Conservation (phyloP, 2,329 filamentous ascomycete genomes). For the Coccinonectria pachysandricola region DNA sequence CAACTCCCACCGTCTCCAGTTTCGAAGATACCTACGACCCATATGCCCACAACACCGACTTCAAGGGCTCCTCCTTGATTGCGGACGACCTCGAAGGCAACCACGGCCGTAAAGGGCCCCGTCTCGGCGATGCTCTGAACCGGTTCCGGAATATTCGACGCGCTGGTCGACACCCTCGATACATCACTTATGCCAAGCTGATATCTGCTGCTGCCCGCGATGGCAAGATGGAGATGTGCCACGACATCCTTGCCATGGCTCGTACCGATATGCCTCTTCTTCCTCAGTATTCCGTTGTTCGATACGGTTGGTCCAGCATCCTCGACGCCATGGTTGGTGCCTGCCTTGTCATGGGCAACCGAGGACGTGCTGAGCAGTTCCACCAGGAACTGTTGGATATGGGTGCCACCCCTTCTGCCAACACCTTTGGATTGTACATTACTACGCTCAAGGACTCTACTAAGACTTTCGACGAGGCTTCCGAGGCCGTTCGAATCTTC, state of each 20-base stretch:
- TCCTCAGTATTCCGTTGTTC: conserved; percentile 73
- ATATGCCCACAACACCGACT: conserved; percentile 81
- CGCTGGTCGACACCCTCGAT: conserved; percentile 80
- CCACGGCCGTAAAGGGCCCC: conserved; percentile 60
- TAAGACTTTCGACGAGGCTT: conserved; percentile 95
- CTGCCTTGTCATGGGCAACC: conserved; percentile 73
- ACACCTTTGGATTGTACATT: conserved; percentile 97
- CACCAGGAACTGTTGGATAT: conserved; percentile 88
- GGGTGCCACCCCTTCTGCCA: conserved; percentile 84
- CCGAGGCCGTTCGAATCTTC: conserved; percentile 96
- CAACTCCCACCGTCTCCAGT: conserved; percentile 46
- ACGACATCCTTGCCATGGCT: conserved; percentile 83
- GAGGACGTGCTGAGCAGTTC: conserved; percentile 70
- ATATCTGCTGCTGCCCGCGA: conserved; percentile 84
- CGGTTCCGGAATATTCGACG: conserved; percentile 91
- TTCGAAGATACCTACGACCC: conserved; percentile 83
- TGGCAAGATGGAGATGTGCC: conserved; percentile 68
- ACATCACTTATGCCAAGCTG: conserved; percentile 94
- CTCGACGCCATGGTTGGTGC: conserved; percentile 94
- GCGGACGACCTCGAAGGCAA: conserved; percentile 80
- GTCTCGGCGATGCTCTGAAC: conserved; percentile 68
- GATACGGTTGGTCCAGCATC: conserved; percentile 94
- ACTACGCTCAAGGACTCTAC: conserved; percentile 96
- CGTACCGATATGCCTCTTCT: conserved; percentile 79
- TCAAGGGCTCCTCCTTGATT: conserved; percentile 85